Evolutionary conservation across 2,329 filamentous ascomycete genomes (phyloP).

Genomic region (Boeremia lycopersici): DNA sequence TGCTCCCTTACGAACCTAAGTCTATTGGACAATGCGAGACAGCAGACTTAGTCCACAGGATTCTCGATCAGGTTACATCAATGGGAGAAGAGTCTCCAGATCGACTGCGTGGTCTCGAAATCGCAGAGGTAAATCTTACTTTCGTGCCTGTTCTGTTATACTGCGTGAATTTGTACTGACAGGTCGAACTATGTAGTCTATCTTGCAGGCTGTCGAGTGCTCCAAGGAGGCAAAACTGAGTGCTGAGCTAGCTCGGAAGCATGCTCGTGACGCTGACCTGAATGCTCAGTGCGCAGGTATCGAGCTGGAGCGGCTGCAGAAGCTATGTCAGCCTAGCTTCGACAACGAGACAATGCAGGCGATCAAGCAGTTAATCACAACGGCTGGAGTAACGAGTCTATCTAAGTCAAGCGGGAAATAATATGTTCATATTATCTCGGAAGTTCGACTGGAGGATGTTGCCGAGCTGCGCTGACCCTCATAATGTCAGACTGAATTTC

Average conservation of each 20-base stretch:
- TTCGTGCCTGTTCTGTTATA: not conserved
- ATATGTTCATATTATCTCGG: not conserved
- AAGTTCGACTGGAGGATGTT: no score
- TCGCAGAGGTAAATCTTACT: constrained; percentile 33
- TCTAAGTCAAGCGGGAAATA: not conserved
- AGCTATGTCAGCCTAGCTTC: constrained; percentile 18
- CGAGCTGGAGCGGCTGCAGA: constrained; percentile 17
- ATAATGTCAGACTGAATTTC: no score
- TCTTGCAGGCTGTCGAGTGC: constrained; percentile 26
- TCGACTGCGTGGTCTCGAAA: constrained; percentile 26
- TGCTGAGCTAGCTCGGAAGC: constrained; percentile 25
- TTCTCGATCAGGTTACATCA: constrained; percentile 18
- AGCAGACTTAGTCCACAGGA: constrained; percentile 16
- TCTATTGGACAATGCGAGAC: constrained; percentile 6
- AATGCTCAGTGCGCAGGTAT: constrained; percentile 16
- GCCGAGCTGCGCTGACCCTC: no score
- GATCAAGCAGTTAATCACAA: constrained; percentile 17
- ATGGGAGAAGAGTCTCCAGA: constrained; percentile 20
- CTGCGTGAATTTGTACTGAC: constrained; percentile 21
- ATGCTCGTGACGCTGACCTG: constrained; percentile 31
- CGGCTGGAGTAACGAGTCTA: not conserved
- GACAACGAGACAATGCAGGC: constrained; percentile 17
- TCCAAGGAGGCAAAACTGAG: constrained; percentile 27
- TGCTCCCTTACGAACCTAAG: not conserved
- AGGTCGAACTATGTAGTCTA: constrained; percentile 21